Evolutionary conservation across 306 rosid species (phyloP), one percentile per base, ranked within the genome.

Genomic region (Rosa persica): DNA sequence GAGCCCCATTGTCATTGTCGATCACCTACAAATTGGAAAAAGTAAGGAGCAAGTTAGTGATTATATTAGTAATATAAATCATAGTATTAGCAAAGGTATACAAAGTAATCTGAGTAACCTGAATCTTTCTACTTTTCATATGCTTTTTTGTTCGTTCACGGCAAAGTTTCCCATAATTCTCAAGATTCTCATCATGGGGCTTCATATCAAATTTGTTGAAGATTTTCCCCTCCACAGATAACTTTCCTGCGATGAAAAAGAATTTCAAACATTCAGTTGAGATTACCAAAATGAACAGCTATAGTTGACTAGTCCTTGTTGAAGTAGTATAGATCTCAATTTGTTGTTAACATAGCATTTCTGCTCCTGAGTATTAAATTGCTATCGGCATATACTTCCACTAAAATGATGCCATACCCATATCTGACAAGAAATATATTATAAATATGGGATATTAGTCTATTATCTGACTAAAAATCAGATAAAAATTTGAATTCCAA

Each of bases 191-290:
- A 85, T 77, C 81, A 76, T 88, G 88, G 25, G 96, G 97, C 82
- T 87, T 94, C 96, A 92, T 92, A 85, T 92, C 94, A 84, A 94
- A 89, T 72, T 92, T 94, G 87, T 89, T 73, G 66, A 73, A 75
- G 79, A 94, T 88, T 78, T 88, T 89, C 30, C 97, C 98, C 80
- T 94, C 98, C 52, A 90, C 91, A 4, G 89, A 77, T 17, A 86
- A 43, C 79, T 88, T 94, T 80, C 97, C 98, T 94, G 74, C 68
- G 73, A 79, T 6, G 64, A 4, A 34, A 81, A 65, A 64, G 76
- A 77, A 74, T 65, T 73, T 76, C 78, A 51, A 69, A 73, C 61
- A 74, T 66, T 78, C 43, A 80, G 51, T 55, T 54, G 66, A 68
- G 27, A 83, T 77, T 73, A 13, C 80, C 76, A 77, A 81, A 76